Base-by-base conservation (phyloP, 139 green algal genomes). In the Picochlorum sp. region DNA sequence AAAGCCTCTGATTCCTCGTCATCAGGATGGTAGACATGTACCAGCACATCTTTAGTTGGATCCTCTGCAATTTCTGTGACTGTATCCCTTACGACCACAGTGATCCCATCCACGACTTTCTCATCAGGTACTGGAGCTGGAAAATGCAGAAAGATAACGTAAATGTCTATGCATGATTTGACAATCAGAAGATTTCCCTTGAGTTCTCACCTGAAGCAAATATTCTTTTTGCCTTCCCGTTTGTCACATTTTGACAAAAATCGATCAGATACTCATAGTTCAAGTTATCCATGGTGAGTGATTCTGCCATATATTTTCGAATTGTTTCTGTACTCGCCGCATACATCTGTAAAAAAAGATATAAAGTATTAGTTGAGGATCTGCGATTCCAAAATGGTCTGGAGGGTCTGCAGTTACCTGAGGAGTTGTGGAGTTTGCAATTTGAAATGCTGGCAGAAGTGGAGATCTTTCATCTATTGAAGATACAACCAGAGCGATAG, bases 1-100 rank as follows among this genome's bases (percentile, higher is more conserved):
- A 85, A 63, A 7, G 55, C 45, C 73, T 84, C 73, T 76, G 74
- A 85, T 70, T 81, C 64, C n/a, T 74, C 77, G 59, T 72, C 80
- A 60, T 65, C 83, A n/a, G 75, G 78, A 3, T 76, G 75, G 50
- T 86, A 82, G 55, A 86, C 74, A 61, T 84, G 68, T 31, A 89
- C 61, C 7, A 89, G 45, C 28, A 75, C 67, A 25, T 75, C 67
- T 55, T 75, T 69, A 16, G 22, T 59, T 47, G 55, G 29, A 43
- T 69, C 61, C 55, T 59, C 55, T 33, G 67, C 67, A 16, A 75
- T 69, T n/a, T 5, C 35, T 39, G 69, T 55, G 9, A 75, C 39
- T 13, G 66, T 67, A 55, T 58, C 50, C 39, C 64, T 44, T 25
- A 47, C 24, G 10, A 75, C 56, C 43, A 70, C 40, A 18, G 61